Percentiles rank a stretch among this genome's conserved stretches.
Conservation (phyloP, 768 basidiomycete genomes). For the Mycena leptocephala region DNA sequence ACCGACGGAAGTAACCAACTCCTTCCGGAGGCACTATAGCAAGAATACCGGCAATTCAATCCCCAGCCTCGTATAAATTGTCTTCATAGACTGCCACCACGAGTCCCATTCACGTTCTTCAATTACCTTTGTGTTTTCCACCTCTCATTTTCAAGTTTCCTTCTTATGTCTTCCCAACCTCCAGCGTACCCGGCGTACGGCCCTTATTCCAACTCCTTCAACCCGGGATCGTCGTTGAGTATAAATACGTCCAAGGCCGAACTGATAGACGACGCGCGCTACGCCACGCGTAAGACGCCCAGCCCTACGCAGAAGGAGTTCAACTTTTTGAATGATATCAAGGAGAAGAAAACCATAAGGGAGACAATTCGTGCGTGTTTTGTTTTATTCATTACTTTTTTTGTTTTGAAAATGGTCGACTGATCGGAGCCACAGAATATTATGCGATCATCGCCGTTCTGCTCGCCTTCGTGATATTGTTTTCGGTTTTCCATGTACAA, state of each 20-base stretch:
- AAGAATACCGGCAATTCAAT: neutral
- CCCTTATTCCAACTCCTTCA: neutral
- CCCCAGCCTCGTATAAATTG: neutral
- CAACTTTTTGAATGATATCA: conserved; percentile 18
- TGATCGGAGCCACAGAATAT: conserved; percentile 27
- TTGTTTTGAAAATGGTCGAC: neutral
- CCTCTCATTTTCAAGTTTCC: neutral
- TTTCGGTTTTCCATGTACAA: conserved; percentile 61
- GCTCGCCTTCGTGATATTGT: conserved; percentile 53
- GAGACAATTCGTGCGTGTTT: conserved; percentile 24
- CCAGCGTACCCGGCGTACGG: conserved; percentile 16
- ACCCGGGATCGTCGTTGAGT: neutral
- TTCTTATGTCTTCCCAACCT: neutral
- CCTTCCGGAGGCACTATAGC: neutral
- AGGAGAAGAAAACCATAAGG: conserved; percentile 18
- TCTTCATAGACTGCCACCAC: neutral
- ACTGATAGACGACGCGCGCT: neutral
- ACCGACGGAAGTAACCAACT: neutral
- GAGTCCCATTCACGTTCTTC: neutral
- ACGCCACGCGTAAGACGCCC: conserved; percentile 17
- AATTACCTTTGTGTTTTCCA: neutral
- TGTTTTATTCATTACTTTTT: no score
- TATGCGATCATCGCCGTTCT: conserved; percentile 49
- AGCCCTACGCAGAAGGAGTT: conserved; percentile 18
- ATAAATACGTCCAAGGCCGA: neutral